Conservation (phyloP, 2,329 filamentous ascomycete genomes). For the Pestalotiopsis sp. region DNA sequence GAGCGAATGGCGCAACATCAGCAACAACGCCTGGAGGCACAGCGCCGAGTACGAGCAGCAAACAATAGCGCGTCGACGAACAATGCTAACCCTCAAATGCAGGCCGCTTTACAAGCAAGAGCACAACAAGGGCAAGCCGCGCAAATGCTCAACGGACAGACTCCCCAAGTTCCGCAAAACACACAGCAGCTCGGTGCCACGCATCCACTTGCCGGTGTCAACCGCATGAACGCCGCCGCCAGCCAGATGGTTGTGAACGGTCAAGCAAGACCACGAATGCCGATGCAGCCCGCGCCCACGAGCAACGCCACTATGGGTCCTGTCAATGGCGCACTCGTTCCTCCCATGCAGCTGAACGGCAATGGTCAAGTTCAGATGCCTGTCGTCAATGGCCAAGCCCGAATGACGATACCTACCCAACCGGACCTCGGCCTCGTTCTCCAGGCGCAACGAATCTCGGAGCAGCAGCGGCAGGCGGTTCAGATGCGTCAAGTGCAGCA, state of each 20-base stretch:
- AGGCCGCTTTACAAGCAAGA: conserved; percentile 47
- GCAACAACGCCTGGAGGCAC: conserved; percentile 60
- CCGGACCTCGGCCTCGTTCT: conserved; percentile 58
- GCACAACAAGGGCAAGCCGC: conserved; percentile 43
- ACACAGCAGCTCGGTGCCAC: conserved; percentile 33
- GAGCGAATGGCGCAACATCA: conserved; percentile 59
- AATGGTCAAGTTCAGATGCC: conserved; percentile 72
- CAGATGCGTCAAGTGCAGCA: conserved; percentile 44
- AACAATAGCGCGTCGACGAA: conserved; percentile 18
- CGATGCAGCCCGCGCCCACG: conserved; percentile 54
- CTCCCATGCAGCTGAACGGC: conserved; percentile 61
- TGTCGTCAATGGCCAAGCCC: conserved; percentile 55
- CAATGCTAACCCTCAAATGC: conserved; percentile 26
- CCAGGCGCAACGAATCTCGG: conserved; percentile 66
- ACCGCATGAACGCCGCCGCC: conserved; percentile 43
- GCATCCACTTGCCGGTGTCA: conserved; percentile 33
- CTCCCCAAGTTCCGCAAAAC: conserved; percentile 34
- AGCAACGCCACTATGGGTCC: conserved; percentile 49
- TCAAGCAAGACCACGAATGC: conserved; percentile 51
- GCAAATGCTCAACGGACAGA: conserved; percentile 45
- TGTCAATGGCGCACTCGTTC: conserved; percentile 50
- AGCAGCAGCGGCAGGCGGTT: conserved; percentile 58
- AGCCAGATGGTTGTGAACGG: conserved; percentile 45
- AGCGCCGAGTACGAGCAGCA: conserved; percentile 50
- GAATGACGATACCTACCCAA: conserved; percentile 53